These are phyloP conservation scores for Vigna unguiculata DNA, from an alignment of 306 rosid genomes.

Conservation along the genomic window DNA sequence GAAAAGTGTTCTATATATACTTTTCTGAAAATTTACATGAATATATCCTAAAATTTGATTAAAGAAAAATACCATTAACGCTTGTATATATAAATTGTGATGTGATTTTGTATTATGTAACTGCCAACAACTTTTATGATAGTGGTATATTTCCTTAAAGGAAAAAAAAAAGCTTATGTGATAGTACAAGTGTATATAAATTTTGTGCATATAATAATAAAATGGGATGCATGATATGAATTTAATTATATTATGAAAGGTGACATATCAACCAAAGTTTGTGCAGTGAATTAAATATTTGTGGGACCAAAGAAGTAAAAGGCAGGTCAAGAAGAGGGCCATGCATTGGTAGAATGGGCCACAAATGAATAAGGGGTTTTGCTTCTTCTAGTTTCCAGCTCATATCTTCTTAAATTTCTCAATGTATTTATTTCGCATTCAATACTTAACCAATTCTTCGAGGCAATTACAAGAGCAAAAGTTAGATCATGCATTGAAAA, in stretches of 20 bases:
- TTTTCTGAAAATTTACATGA: no score
- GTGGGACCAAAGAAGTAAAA: slow-evolving; percentile 2
- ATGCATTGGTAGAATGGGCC: slow-evolving; percentile 19
- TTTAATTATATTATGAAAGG: background rate
- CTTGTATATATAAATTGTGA: no score
- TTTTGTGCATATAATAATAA: background rate
- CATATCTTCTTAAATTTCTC: slow-evolving; percentile 23
- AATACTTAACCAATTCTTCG: slow-evolving; percentile 15
- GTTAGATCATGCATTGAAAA: background rate
- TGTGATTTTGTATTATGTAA: no score
- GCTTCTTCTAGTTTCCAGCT: background rate
- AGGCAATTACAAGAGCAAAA: background rate
- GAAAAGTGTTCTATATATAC: no score
- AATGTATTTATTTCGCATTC: slow-evolving; percentile 41
- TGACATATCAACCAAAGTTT: background rate
- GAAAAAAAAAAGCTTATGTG: no score
- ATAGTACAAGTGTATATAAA: no score
- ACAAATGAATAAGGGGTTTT: slow-evolving; percentile 1
- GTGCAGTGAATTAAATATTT: slow-evolving; percentile 21
- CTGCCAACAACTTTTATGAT: no score
- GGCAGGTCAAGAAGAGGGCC: slow-evolving; percentile 9
- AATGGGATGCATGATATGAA: background rate
- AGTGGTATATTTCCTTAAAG: no score
- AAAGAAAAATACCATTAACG: no score
- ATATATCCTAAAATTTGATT: no score